Conservation (phyloP, 176 grass and related monocot genomes). For the Tillandsia fasciculata region DNA sequence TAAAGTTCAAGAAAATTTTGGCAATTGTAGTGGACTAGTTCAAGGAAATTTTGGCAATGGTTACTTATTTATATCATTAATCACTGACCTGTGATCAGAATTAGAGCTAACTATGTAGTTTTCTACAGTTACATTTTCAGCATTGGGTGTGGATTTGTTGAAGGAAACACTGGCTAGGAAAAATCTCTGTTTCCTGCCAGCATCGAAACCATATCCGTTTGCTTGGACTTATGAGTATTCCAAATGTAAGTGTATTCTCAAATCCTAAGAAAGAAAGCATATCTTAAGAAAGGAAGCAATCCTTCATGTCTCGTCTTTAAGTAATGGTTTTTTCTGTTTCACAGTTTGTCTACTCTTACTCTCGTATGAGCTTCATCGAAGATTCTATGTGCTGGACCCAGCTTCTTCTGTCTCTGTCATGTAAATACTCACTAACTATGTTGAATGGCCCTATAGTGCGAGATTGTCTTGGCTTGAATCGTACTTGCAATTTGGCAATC, state of each 20-base stretch:
- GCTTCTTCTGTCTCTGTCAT: constrained; percentile 53
- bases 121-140: constrained; percentile 22
- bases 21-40: constrained; percentile 2
- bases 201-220: constrained; percentile 27
- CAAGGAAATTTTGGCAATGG: background rate
- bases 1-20: background rate
- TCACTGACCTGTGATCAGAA: background rate
- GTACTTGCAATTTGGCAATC: background rate
- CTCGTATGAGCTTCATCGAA: constrained; percentile 81
- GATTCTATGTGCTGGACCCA: constrained; percentile 32
- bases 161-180: constrained; percentile 31
- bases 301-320: constrained; percentile 2
- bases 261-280: background rate
- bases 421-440: constrained; percentile 30
- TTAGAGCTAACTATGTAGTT: background rate
- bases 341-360: constrained; percentile 78
- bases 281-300: background rate
- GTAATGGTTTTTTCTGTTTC: background rate
- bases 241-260: constrained; percentile 44
- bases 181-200: constrained; percentile 29
- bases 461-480: background rate
- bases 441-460: background rate
- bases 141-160: constrained; percentile 40
- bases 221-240: constrained; percentile 71
- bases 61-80: background rate